These are phyloP conservation scores for Arxiozyma telluris DNA, from an alignment of 1,139 yeast species.

Conservation along the genomic window DNA sequence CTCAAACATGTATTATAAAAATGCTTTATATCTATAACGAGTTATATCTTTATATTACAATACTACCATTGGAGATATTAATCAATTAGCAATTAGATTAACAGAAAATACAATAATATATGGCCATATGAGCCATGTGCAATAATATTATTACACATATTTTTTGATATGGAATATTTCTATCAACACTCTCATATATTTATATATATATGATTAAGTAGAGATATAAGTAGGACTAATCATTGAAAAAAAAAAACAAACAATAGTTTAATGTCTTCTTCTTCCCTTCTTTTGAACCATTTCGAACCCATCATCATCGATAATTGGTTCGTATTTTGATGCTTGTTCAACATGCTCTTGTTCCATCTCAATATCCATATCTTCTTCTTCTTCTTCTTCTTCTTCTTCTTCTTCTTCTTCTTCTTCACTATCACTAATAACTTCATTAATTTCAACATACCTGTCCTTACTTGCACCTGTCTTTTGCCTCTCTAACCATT, in stretches of 20 bases:
- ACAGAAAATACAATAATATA: too few relatives aligned
- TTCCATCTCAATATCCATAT: conserved; percentile 14
- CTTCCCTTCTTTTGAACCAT: conserved; percentile 65
- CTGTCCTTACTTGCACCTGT: conserved; percentile 30
- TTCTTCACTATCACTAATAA: conserved; percentile 32
- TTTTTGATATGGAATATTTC: too few relatives aligned
- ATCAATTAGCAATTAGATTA: too few relatives aligned
- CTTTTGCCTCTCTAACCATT: conserved; percentile 48
- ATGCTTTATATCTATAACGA: too few relatives aligned
- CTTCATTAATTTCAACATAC: conserved; percentile 39
- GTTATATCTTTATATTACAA: too few relatives aligned
- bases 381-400: conserved; percentile 21
- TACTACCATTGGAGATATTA: not conserved
- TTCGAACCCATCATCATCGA: conserved; percentile 93
- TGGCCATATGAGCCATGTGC: too few relatives aligned
- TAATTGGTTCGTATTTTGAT: conserved; percentile 40
- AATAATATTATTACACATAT: too few relatives aligned
- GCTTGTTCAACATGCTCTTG: not conserved
- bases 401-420: conserved; percentile 34
- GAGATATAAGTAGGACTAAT: too few relatives aligned
- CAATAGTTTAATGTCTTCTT: conserved; percentile 26
- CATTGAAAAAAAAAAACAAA: too few relatives aligned
- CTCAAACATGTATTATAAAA: too few relatives aligned
- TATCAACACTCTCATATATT: not conserved
- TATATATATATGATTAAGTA: not conserved